A percentile compares a stretch with the other conserved stretches of the same genome.
Conservation (phyloP, 176 grass and related monocot species). For the Olyra latifolia region DNA sequence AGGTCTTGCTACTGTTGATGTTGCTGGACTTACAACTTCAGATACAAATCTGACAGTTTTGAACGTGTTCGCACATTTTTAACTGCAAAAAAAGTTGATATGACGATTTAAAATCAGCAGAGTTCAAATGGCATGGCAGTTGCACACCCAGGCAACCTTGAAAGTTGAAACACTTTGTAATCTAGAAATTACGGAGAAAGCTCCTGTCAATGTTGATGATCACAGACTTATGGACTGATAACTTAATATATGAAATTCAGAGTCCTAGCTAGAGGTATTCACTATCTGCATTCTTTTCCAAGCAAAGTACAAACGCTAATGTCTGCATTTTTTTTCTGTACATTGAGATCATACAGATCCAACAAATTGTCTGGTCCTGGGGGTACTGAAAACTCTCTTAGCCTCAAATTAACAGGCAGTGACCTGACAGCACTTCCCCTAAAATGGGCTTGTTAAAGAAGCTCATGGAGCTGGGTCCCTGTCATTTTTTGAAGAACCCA, state of each 20-base stretch:
- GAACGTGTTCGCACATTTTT: neutral
- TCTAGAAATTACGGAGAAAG: neutral
- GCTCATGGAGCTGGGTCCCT: neutral
- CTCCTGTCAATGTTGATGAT: neutral
- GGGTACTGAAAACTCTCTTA: neutral
- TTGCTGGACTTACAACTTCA: neutral
- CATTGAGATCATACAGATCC: slow-evolving; percentile 19
- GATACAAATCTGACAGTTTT: neutral
- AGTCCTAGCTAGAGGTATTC: slow-evolving; percentile 5
- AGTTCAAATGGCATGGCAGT: neutral
- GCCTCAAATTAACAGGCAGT: neutral
- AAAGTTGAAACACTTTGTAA: neutral
- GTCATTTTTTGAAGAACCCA: slow-evolving; percentile 27
- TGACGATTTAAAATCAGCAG: neutral
- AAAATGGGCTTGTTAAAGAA: neutral
- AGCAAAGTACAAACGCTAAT: neutral
- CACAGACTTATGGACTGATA: neutral
- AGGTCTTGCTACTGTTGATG: too few relatives aligned
- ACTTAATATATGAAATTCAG: neutral
- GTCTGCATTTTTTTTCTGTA: neutral
- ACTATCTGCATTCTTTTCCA: neutral
- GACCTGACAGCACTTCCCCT: neutral
- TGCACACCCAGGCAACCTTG: neutral
- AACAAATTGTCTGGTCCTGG: neutral
- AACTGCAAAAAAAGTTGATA: neutral